Evolutionary conservation across 805 yeast genomes (phyloP).

Genomic region (Metschnikowia santaceciliae): DNA sequence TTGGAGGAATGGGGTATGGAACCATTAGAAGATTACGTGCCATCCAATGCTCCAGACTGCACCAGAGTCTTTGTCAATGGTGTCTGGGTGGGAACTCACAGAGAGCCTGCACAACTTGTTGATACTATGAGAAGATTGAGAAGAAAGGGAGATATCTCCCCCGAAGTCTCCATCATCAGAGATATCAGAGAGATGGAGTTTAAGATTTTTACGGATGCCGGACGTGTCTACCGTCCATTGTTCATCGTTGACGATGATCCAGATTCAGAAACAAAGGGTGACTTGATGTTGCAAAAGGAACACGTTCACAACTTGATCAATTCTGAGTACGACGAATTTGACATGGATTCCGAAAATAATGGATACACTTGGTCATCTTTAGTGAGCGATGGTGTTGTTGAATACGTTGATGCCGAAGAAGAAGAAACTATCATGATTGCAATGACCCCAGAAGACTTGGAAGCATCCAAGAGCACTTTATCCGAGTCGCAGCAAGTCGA

Average conservation of each 20-base stretch:
- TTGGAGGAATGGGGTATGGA: constrained; percentile 99
- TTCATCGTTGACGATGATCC: constrained; percentile 88
- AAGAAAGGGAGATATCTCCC: constrained; percentile 91
- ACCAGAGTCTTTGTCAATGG: constrained; percentile 96
- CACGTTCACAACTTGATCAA: constrained; percentile 70
- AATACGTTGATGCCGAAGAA: constrained; percentile 97
- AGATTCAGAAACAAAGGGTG: constrained; percentile 64
- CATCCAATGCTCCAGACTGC: constrained; percentile 84
- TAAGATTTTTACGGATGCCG: constrained; percentile 96
- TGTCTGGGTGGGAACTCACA: constrained; percentile 98
- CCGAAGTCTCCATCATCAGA: constrained; percentile 95
- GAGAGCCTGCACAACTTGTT: constrained; percentile 90
- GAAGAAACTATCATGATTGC: constrained; percentile 98
- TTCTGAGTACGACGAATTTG: constrained; percentile 60
- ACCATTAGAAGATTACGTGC: constrained; percentile 92
- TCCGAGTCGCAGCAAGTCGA: constrained; percentile 43
- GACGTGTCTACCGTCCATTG: constrained; percentile 95
- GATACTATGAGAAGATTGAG: constrained; percentile 87
- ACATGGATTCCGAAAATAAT: constrained; percentile 45
- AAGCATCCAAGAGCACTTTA: constrained; percentile 47
- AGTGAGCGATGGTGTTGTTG: constrained; percentile 82
- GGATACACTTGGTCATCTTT: constrained; percentile 80
- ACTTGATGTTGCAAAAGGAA: constrained; percentile 77
- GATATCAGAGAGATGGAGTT: constrained; percentile 96
- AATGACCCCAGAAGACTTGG: constrained; percentile 96